Evolutionary conservation across 805 yeast genomes (phyloP), one percentile per base, ranked within the genome.

Genomic region (Candida tallmaniae): DNA sequence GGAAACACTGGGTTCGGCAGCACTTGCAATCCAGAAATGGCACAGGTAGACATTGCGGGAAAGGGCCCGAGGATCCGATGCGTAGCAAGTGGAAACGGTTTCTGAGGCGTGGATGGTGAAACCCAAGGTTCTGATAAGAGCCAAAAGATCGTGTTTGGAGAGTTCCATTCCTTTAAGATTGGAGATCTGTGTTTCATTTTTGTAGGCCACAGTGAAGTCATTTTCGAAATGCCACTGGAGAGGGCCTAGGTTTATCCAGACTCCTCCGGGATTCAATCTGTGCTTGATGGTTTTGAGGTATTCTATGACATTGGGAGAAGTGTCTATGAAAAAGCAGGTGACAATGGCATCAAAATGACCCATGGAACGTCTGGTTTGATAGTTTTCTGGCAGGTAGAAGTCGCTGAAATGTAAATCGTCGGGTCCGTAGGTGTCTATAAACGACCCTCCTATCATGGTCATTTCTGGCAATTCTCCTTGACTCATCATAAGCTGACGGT

Each of bases 401-500:
- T 62, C 68, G 2, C 68, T 51, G 4, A 55, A 32, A 11, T 52
- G 49, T 32, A 66, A 41, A 32, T 56, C 52, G 1, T 57, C 50
- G 0, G 80, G 78, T 0, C 85, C 84, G 50, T 79, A 80, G 12
- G 81, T 56, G 41, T 81, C 88, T 4, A 70, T 68, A 50, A 83
- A 83, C 0, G 84, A 78, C 0, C 93, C 93, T 0, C 87, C 78
- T 1, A 78, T 70, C 72, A 83, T 80, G 0, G 84, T 74, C 83
- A 83, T 75, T n/a, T 29, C 37, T 10, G 5, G 12, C 10, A 24
- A 10, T 10, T 13, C 15, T 4, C 15, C 13, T 8, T 25, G 7
- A 3, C 22, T 3, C 8, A 10, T 6, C 18, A 19, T 11, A n/a
- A 5, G 11, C 13, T 14, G 10, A 29, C 76, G 52, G 5, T 76